Base-by-base conservation (phyloP, 306 rosid genomes). In the Astragalus membranaceus region DNA sequence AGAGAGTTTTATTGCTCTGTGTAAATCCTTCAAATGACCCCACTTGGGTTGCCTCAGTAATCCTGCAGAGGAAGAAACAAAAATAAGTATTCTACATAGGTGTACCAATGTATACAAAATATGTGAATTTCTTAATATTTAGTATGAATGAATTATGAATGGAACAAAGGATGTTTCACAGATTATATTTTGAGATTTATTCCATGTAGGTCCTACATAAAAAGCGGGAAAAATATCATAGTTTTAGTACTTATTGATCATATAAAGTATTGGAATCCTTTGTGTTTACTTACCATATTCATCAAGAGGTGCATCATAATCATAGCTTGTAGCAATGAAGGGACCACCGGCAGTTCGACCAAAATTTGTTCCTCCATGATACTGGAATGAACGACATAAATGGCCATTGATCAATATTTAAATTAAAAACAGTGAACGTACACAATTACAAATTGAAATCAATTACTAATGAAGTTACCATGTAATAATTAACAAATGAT, bases 341-440 rank as follows among this genome's bases (percentile, higher is more conserved):
- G 99, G 99, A 67, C 99, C 99, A 60, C 99, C 99, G 63, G 99
- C 99, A 35, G 99, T 95, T 82, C 97, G 85, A 53, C 99, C 99
- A 29, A 95, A 95, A 77, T 91, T 95, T 77, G 99, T 95, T 79
- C 99, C 99, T 10, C 99, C 99, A 0, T 95, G 99, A 63, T 89
- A 95, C 99, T 95, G 81, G 11, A 75, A 86, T 51, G 55, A 81
- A 9, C 61, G 68, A 26, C 74, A 77, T 5, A 57, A 60, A 74
- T 10, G 10, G 70, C 54, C 53, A 63, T 26, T 33, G 58, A 39
- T 67, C 10, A 70, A 53, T 52, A 2, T 26, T 26, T 26, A 26
- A 26, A 26, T 65, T 42, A 67, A 72, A 68, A 33, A 64, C 4
- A 6, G 39, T 41, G 46, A 33, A 57, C 12, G 47, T 10, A 49